Base-by-base conservation (phyloP, 73 alveolate species). In the Paramecium bursaria region DNA sequence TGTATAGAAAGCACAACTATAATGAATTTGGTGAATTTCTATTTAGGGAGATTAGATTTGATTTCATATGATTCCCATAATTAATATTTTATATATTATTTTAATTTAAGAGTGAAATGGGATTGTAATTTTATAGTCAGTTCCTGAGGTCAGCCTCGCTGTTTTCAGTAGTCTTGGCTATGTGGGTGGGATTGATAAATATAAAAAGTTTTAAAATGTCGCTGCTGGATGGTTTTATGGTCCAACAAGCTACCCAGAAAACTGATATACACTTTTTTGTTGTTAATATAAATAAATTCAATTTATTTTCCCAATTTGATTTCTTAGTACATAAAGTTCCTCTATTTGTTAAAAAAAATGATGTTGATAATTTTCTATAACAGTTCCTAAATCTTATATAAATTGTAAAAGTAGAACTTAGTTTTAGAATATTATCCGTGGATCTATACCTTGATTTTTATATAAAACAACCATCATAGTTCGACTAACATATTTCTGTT, bases 181-280 rank as follows among this genome's bases (percentile, higher is more conserved):
- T n/a, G n/a, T 57, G 76, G 76, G 76, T 57, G 33, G 76, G 76
- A 57, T 30, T 57, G 76, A 29, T 14, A 57, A 57, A 23, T 5
- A 57, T 27, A 17, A 10, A 29, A 30, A 6, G 27, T 48, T 57
- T 57, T 57, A 50, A 57, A 30, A 30, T 57, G 76, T 57, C 76
- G 76, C 76, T 23, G 76, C 33, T 57, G 76, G 33, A 57, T 57
- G 27, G 51, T 57, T 1, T 0, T 23, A 57, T 57, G 33, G 33
- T 57, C 33, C 35, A 57, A 57, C 76, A 23, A 57, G 76, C 76
- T 57, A 57, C 76, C 76, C 76, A 57, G 76, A 57, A 42, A 57
- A 57, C 76, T 57, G 31, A 57, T 50, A 57, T 25, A 26, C 23
- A 15, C 3, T 1, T 29, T 29, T 57, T 57, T 30, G 27, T 23